These are phyloP conservation scores for Juncus inflexus DNA, from an alignment of 176 grass and related monocot genomes.

Conservation along the genomic window DNA sequence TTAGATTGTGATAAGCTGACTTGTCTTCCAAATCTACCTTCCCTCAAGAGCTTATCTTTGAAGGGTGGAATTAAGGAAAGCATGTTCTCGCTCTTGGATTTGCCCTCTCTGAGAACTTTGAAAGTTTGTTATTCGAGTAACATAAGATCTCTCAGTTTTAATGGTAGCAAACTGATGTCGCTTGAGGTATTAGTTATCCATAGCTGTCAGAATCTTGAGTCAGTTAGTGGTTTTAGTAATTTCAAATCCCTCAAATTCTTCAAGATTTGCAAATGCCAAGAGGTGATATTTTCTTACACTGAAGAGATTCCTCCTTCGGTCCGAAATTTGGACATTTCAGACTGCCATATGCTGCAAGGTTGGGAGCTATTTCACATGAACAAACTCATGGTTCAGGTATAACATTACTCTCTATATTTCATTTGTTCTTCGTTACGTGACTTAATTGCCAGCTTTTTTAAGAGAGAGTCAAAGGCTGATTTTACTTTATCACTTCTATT, in stretches of 20 bases:
- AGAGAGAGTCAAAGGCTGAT: too few species aligned
- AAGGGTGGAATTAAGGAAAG: constrained; percentile 1
- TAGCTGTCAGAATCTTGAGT: constrained; percentile 7
- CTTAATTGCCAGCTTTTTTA: too few species aligned
- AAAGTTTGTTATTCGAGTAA: constrained; percentile 2
- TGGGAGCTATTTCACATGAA: not conserved
- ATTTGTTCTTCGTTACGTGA: too few species aligned
- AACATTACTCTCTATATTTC: too few species aligned
- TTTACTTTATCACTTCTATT: too few species aligned
- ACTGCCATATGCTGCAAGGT: not conserved
- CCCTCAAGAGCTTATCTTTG: constrained; percentile 19
- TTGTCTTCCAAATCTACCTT: not conserved
- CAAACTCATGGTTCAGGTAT: too few species aligned
- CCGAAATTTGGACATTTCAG: not conserved
- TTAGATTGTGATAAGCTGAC: not conserved
- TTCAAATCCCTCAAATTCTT: constrained; percentile 8
- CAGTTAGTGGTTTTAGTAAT: not conserved
- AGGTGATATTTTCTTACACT: not conserved
- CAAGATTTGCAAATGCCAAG: constrained; percentile 4
- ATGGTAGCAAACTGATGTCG: not conserved
- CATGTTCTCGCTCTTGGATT: not conserved
- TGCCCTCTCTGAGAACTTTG: not conserved
- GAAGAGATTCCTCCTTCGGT: not conserved
- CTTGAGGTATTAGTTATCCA: constrained; percentile 1
- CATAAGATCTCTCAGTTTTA: not conserved